These are phyloP conservation scores for Cercophora samala DNA, from an alignment of 495 filamentous ascomycete genomes.

Conservation along the genomic window DNA sequence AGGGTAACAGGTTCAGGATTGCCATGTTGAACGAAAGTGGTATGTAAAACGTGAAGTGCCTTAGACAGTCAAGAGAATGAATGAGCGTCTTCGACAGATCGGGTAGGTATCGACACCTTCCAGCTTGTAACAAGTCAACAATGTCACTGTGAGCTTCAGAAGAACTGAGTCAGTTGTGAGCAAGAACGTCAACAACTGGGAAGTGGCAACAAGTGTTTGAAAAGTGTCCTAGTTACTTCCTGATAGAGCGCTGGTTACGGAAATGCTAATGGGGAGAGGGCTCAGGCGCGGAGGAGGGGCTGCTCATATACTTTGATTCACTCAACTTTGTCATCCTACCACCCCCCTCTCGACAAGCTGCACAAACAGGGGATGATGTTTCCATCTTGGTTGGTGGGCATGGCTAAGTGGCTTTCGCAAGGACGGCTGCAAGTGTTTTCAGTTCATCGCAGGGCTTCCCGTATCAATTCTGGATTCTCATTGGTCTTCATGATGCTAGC, in stretches of 20 bases:
- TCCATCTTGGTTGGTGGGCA: not conserved
- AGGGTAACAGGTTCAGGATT: slow-evolving; percentile 33
- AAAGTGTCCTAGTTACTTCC: not conserved
- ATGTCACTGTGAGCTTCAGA: not conserved
- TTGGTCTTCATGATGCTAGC: not conserved
- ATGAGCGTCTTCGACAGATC: not conserved
- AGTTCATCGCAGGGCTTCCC: not conserved
- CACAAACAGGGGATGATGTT: not conserved
- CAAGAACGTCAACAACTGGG: not conserved
- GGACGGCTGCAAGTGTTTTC: not conserved
- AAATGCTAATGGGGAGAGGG: not conserved
- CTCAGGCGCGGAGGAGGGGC: not conserved
- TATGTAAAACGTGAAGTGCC: not conserved
- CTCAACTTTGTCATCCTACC: not conserved
- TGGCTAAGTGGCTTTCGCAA: not conserved
- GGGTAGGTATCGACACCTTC: not conserved
- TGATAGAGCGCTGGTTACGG: not conserved
- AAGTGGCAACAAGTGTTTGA: slow-evolving; percentile 9
- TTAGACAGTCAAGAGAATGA: not conserved
- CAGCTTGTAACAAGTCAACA: not conserved
- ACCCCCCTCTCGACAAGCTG: not conserved
- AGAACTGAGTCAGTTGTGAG: not conserved
- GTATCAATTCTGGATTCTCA: not conserved
- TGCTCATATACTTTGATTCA: not conserved
- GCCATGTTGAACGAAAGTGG: not conserved